Evolutionary conservation across 306 rosid species (phyloP).

Genomic region (Malus asiatica): DNA sequence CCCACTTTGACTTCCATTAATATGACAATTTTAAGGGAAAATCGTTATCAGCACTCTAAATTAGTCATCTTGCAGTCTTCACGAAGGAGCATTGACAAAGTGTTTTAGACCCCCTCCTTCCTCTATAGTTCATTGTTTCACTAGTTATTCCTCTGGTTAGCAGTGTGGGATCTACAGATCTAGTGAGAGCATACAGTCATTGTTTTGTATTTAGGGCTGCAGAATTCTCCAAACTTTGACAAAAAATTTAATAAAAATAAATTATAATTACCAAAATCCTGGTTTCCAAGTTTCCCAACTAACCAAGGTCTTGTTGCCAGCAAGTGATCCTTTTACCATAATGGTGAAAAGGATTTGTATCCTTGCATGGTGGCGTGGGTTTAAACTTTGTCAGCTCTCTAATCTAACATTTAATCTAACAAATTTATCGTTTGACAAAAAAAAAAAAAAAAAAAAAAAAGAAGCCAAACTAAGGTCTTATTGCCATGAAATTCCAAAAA

Average conservation of each 20-base stretch:
- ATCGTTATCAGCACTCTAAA: not conserved
- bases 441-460: no score
- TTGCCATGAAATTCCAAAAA: not conserved
- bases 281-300: not conserved
- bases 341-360: no score
- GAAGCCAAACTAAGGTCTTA: not conserved
- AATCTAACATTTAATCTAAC: no score
- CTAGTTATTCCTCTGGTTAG: not conserved
- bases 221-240: not conserved
- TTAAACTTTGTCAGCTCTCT: no score
- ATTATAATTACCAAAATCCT: not conserved
- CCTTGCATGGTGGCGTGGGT: no score
- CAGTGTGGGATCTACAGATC: not conserved
- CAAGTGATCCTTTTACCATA: no score
- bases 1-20: not conserved
- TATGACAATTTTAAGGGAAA: no score
- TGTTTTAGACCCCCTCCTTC: not conserved
- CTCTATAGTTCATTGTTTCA: not conserved
- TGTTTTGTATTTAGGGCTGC: not conserved
- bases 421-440: no score
- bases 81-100: no score
- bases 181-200: not conserved
- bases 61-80: no score
- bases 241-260: not conserved
- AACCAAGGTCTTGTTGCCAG: not conserved